These are phyloP conservation scores for Populus hybrid DNA, from an alignment of 441 rosid genomes.

Conservation along the genomic window DNA sequence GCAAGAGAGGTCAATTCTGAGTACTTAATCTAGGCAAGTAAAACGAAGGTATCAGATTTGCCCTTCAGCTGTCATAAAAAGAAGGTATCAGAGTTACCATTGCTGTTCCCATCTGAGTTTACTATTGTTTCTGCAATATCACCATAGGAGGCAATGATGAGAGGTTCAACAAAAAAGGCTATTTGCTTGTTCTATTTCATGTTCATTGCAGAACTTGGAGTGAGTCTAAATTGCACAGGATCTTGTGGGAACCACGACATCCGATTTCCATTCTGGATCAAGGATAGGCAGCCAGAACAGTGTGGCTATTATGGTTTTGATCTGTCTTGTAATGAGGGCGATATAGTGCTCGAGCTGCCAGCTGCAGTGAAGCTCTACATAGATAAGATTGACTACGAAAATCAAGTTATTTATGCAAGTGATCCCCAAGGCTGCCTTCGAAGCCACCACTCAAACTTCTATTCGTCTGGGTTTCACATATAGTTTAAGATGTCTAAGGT, in stretches of 20 bases:
- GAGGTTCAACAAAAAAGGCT: neutral
- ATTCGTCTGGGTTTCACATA: neutral
- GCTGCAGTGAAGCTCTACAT: neutral
- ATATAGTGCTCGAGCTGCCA: constrained; percentile 19
- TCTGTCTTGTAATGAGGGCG: constrained; percentile 8
- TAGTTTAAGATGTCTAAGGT: neutral
- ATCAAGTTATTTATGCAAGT: neutral
- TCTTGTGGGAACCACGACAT: constrained; percentile 11
- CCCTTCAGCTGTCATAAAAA: no score
- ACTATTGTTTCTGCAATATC: neutral
- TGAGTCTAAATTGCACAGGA: neutral
- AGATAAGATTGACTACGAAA: neutral
- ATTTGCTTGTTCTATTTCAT: neutral
- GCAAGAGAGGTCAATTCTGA: no score
- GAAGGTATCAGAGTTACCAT: no score
- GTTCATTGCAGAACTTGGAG: neutral
- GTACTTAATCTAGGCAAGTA: no score
- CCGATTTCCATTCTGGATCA: constrained; percentile 25
- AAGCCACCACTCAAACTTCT: neutral
- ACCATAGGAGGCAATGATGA: neutral
- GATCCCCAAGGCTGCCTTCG: neutral
- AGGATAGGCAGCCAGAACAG: constrained; percentile 1
- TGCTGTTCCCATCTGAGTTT: no score
- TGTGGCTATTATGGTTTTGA: constrained; percentile 26
- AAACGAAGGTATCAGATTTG: no score